phyloP scores from a whole-genome alignment of 2,329 filamentous ascomycete genomes.

The Trichoderma koningii region DNA sequence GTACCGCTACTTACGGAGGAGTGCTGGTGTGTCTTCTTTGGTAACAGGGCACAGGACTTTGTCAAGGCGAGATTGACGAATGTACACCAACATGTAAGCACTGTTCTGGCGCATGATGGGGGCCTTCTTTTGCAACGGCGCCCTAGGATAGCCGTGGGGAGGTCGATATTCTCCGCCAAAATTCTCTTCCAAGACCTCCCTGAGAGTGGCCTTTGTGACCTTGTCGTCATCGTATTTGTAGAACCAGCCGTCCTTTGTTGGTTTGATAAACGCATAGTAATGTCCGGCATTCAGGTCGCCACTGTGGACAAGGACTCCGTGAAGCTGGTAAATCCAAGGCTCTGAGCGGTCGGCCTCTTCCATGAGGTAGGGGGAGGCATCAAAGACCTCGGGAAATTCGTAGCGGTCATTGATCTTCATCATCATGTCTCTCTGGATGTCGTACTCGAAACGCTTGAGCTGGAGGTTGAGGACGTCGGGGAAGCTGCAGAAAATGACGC shows the following conservation, averaged over 20 bases:
- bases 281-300: slow-evolving; percentile 96
- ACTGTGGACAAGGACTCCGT: slow-evolving; percentile 94
- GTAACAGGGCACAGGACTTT: slow-evolving; percentile 75
- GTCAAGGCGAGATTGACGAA: slow-evolving; percentile 83
- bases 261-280: slow-evolving; percentile 97
- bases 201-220: slow-evolving; percentile 88
- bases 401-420: slow-evolving; percentile 97
- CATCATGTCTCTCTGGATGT: slow-evolving; percentile 93
- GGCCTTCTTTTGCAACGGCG: slow-evolving; percentile 55
- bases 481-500: slow-evolving; percentile 94
- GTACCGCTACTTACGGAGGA: slow-evolving; percentile 64
- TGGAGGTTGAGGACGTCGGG: slow-evolving; percentile 93
- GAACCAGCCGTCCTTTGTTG: slow-evolving; percentile 88
- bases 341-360: slow-evolving; percentile 85
- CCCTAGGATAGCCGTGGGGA: slow-evolving; percentile 50
- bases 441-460: slow-evolving; percentile 96
- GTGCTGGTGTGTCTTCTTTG: slow-evolving; percentile 76
- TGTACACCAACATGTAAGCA: slow-evolving; percentile 98
- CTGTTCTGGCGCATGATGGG: slow-evolving; percentile 71
- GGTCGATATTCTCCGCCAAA: slow-evolving; percentile 82
- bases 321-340: slow-evolving; percentile 86
- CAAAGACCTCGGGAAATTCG: slow-evolving; percentile 82
- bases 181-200: slow-evolving; percentile 94
- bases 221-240: slow-evolving; percentile 98
- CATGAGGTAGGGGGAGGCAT: slow-evolving; percentile 83